Evolutionary conservation across 208 protist species (phyloP), one percentile per base, ranked within the genome.

Genomic region (Trypanosoma scelopori): DNA sequence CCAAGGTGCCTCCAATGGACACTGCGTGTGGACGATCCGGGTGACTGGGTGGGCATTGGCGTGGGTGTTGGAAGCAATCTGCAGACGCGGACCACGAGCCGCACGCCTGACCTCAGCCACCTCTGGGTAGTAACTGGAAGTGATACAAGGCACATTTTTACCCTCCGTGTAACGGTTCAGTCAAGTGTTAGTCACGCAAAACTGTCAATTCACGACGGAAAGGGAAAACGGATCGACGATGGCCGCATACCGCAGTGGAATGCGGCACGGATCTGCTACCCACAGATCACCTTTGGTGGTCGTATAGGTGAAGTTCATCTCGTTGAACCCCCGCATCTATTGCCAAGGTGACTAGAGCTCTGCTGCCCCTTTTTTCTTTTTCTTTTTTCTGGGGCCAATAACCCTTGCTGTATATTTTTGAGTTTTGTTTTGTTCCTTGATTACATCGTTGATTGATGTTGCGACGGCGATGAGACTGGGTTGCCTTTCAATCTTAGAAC

Each of bases 1-100:
- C 71, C 69, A 3, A 28, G 32, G 22, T 56, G 37, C 11, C 37
- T 91, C 11, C 78, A 91, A 71, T 95, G 85, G 84, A 50, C 78
- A 12, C 62, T 95, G 42, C 77, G 80, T 7, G 68, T 95, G 5
- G 82, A 91, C 12, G 82, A 95, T 39, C 78, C 84, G 0, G 89
- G 89, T 9, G 86, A 92, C 53, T 95, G 89, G 89, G 86, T 95
- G 0, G 89, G 85, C 51, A 79, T 95, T 57, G 89, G 89, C 25
- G 89, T 93, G 9, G 89, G 89, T 20, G 89, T 95, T 27, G 89
- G 89, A 42, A 74, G 68, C 32, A 79, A 75, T 15, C 81, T 88
- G 20, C 69, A 87, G 1, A 63, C 77, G 13, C 91, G 82, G 82
- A 65, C 79, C 42, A 70, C 64, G 16, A 78, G 70, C 49, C 59